Evolutionary conservation across 768 basidiomycete genomes (phyloP).

Genomic region (Hypsizygus marmoreus): DNA sequence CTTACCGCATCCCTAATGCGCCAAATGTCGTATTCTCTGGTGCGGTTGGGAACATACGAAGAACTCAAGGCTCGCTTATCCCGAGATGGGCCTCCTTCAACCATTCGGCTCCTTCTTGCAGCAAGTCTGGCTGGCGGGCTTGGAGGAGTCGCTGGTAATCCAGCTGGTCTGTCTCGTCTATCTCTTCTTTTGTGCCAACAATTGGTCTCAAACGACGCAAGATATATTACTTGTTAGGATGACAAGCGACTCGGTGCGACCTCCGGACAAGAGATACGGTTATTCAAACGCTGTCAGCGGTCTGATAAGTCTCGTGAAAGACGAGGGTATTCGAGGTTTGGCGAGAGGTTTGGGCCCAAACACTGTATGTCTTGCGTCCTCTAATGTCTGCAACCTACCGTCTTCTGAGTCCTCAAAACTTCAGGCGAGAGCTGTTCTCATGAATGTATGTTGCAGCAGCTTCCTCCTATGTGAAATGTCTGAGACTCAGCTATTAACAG

Average conservation of each 20-base stretch:
- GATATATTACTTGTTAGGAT: conserved; percentile 82
- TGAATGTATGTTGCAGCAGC: conserved; percentile 16
- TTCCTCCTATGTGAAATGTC: too few relatives aligned
- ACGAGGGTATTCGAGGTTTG: conserved; percentile 72
- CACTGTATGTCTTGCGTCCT: conserved; percentile 44
- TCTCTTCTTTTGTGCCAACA: neutral
- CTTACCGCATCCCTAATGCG: conserved; percentile 81
- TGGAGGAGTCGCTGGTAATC: conserved; percentile 85
- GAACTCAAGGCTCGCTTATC: conserved; percentile 65
- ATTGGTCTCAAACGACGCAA: conserved; percentile 19
- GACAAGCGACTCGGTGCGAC: conserved; percentile 83
- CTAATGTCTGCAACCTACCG: conserved; percentile 10
- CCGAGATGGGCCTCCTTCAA: conserved; percentile 50
- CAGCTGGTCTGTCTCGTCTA: conserved; percentile 52
- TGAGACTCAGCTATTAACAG: conserved; percentile 34
- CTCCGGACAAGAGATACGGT: conserved; percentile 70
- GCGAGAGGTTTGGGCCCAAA: conserved; percentile 80
- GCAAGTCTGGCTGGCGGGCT: conserved; percentile 76
- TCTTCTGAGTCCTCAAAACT: conserved; percentile 9
- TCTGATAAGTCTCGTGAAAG: conserved; percentile 59
- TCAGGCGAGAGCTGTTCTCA: conserved; percentile 17
- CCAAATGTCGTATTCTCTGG: conserved; percentile 91
- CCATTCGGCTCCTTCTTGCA: conserved; percentile 57
- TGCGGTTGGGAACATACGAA: conserved; percentile 83
- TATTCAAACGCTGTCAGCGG: conserved; percentile 83